A percentile compares a stretch with the other conserved stretches of the same genome.
Conservation (phyloP, 768 basidiomycete genomes). For the Scleroderma citrinum region DNA sequence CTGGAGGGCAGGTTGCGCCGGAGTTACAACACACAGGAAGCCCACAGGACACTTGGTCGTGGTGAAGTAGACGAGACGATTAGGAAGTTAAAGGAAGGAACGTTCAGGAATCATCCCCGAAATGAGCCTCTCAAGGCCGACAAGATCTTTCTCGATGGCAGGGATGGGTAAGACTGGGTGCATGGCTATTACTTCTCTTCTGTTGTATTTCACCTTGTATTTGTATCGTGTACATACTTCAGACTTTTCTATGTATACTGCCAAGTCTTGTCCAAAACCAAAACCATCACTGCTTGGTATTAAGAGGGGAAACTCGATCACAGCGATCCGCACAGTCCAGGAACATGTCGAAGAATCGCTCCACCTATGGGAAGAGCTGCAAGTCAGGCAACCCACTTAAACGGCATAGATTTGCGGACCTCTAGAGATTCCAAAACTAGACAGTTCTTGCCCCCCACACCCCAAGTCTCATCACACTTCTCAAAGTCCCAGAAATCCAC, state of each 20-base stretch:
- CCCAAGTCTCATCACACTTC: slow-evolving; percentile 63
- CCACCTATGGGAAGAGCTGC: slow-evolving; percentile 39
- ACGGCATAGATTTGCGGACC: slow-evolving; percentile 32
- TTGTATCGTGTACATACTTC: neutral
- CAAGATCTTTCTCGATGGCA: slow-evolving; percentile 9
- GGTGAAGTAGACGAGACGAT: slow-evolving; percentile 82
- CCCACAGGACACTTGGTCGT: slow-evolving; percentile 44
- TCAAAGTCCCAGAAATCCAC: slow-evolving; percentile 71
- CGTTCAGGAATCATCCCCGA: neutral
- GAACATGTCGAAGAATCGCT: slow-evolving; percentile 60
- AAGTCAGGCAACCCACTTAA: neutral
- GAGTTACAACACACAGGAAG: neutral
- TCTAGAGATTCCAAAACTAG: slow-evolving; percentile 61
- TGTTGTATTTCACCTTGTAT: neutral
- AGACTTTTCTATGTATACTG: too few species aligned
- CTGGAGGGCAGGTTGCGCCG: neutral
- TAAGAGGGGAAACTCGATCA: slow-evolving; percentile 42
- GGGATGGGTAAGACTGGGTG: neutral
- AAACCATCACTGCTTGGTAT: slow-evolving; percentile 2
- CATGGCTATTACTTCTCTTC: neutral
- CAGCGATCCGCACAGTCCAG: slow-evolving; percentile 53
- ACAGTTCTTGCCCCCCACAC: slow-evolving; percentile 68
- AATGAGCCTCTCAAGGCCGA: neutral
- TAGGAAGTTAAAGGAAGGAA: slow-evolving; percentile 65
- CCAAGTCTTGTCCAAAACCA: neutral